A percentile compares a stretch with the other conserved stretches of the same genome.
phyloP scores from a whole-genome alignment of 768 basidiomycete species.

The Psilocybe azurescens region DNA sequence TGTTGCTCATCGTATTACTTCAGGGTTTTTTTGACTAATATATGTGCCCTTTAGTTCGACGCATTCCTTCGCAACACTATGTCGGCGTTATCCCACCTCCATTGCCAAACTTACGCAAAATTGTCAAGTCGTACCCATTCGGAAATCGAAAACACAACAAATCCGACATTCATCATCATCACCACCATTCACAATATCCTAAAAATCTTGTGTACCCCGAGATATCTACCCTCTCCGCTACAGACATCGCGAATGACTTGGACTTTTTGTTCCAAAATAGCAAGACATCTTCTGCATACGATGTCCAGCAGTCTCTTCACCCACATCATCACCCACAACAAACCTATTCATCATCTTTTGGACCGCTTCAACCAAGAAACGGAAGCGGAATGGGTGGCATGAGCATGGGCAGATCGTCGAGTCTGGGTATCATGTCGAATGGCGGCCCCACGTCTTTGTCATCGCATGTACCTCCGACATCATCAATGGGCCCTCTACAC shows the following conservation, averaged over 20 bases:
- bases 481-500: constrained; percentile 21
- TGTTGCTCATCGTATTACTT: constrained; percentile 15
- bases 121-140: constrained; percentile 64
- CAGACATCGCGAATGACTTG: constrained; percentile 57
- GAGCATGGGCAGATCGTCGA: constrained; percentile 13
- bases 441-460: constrained; percentile 17
- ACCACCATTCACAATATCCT: constrained; percentile 25
- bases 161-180: constrained; percentile 24
- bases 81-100: constrained; percentile 43
- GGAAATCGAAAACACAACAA: constrained; percentile 35
- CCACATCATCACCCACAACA: constrained; percentile 16
- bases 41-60: constrained; percentile 44
- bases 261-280: constrained; percentile 58
- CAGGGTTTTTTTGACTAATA: not conserved
- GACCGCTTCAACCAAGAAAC: constrained; percentile 14
- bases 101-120: constrained; percentile 69
- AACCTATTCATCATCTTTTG: constrained; percentile 12
- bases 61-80: constrained; percentile 60
- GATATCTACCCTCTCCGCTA: constrained; percentile 49
- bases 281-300: constrained; percentile 17
- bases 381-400: not conserved
- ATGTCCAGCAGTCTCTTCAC: constrained; percentile 20
- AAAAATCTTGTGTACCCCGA: constrained; percentile 47
- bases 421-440: constrained; percentile 23
- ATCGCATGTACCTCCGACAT: constrained; percentile 4